Conservation (phyloP, 768 basidiomycete genomes). For the Auricularia cornea region DNA sequence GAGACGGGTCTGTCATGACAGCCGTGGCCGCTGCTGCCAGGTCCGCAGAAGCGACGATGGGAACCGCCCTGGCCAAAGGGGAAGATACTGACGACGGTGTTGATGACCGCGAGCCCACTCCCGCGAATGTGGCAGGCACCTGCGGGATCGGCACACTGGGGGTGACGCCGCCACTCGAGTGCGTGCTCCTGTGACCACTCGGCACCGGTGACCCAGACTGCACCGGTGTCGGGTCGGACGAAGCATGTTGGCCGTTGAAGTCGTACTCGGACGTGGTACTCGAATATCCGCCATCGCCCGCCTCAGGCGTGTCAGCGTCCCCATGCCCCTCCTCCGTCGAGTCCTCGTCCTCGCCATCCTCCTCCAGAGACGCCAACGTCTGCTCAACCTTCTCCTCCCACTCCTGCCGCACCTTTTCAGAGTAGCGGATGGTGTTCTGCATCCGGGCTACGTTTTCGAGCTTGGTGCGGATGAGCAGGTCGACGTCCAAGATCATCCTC, state of each 20-base stretch:
- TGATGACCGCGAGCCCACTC: constrained; percentile 57
- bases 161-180: not conserved
- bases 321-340: constrained; percentile 11
- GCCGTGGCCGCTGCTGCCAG: constrained; percentile 31
- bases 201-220: constrained; percentile 41
- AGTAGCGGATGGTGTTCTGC: constrained; percentile 94
- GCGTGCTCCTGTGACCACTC: constrained; percentile 1
- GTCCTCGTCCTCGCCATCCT: constrained; percentile 34
- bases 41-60: constrained; percentile 63
- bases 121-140: constrained; percentile 18
- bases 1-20: constrained; percentile 37
- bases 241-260: constrained; percentile 38
- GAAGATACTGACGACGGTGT: constrained; percentile 86
- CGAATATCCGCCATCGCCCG: constrained; percentile 42
- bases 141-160: constrained; percentile 1
- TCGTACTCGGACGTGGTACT: constrained; percentile 62
- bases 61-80: constrained; percentile 75
- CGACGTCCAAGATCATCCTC: constrained; percentile 79
- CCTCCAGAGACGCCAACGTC: constrained; percentile 48
- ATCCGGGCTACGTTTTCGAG: constrained; percentile 90
- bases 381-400: constrained; percentile 87
- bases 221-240: constrained; percentile 60
- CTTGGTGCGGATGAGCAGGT: constrained; percentile 86
- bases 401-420: constrained; percentile 94
- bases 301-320: constrained; percentile 13